Base-by-base conservation (phyloP, 148 eudicot genomes). In the Amaranthus hypochondriacus region DNA sequence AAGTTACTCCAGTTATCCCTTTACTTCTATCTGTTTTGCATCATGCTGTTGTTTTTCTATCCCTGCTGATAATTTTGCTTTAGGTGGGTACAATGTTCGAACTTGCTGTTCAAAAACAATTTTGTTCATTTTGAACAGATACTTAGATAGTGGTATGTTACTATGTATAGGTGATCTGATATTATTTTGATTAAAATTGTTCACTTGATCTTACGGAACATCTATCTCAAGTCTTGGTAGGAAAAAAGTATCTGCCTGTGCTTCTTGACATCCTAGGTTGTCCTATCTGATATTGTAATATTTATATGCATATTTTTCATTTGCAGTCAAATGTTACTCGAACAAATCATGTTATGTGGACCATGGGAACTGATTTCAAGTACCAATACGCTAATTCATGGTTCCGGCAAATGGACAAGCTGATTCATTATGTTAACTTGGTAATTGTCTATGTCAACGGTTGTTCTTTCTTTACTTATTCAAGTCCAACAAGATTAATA, bases 301-400 rank as follows among this genome's bases (percentile, higher is more conserved):
- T 70, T 47, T 69, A 63, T 4, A 50, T 47, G 15, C 5, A 9
- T 56, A 62, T 55, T 68, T 55, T 28, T 63, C 56, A 12, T 67
- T 59, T 14, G 56, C 94, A 96, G 99, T 96, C 99, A 67, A 92
- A 96, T 71, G 88, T 96, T 65, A 96, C 99, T 75, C 86, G 97
- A 63, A 84, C 97, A 55, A 89, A 92, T 84, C 99, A 96, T 77
- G 73, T 96, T 72, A 96, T 96, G 99, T 96, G 88, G 87, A 96
- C 99, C 18, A 96, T 96, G 99, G 99, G 99, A 78, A 87, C 96
- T 55, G 99, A 96, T 79, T 96, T 96, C 83, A 86, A 92, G 87
- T 96, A 96, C 82, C 97, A 96, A 58, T 96, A 92, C 83, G 97
- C 99, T 11, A 80, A 81, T 49, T 81, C 99, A 68, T 96, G 99